Conservation (phyloP, 164 flowering plant genomes). For the Dillenia suffruticosa region DNA sequence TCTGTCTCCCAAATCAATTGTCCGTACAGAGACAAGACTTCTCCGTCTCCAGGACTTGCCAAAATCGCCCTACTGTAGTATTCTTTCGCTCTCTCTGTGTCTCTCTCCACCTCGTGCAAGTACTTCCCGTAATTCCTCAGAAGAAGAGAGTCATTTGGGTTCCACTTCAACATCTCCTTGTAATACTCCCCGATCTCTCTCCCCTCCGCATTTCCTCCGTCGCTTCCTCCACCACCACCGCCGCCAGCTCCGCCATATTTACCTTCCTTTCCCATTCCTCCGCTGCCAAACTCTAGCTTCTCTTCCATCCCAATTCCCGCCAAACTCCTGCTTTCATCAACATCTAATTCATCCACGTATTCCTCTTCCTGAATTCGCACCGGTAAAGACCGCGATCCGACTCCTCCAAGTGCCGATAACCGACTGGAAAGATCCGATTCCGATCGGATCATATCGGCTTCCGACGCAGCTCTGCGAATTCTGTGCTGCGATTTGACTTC, state of each 20-base stretch:
- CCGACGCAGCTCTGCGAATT: constrained; percentile 40
- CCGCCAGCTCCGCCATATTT: constrained; percentile 21
- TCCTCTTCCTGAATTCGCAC: constrained; percentile 40
- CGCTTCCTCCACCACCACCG: constrained; percentile 21
- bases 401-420: constrained; percentile 1
- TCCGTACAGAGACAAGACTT: constrained; percentile 58
- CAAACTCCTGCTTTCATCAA: constrained; percentile 6
- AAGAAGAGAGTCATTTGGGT: constrained; percentile 62
- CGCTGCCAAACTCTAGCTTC: constrained; percentile 28
- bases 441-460: constrained; percentile 26
- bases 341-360: neutral
- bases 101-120: constrained; percentile 77
- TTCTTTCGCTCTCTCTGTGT: constrained; percentile 60
- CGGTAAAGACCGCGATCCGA: constrained; percentile 28
- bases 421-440: constrained; percentile 1
- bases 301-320: constrained; percentile 17
- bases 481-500: constrained; percentile 9
- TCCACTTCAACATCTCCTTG: constrained; percentile 47
- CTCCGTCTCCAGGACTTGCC: constrained; percentile 72
- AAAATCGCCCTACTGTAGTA: constrained; percentile 77
- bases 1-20: constrained; percentile 68
- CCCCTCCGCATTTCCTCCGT: constrained; percentile 26
- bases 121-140: constrained; percentile 72
- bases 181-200: constrained; percentile 58
- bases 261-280: constrained; percentile 24